phyloP scores from a whole-genome alignment of 2,329 filamentous ascomycete species.

The Neonectria ditissima region DNA sequence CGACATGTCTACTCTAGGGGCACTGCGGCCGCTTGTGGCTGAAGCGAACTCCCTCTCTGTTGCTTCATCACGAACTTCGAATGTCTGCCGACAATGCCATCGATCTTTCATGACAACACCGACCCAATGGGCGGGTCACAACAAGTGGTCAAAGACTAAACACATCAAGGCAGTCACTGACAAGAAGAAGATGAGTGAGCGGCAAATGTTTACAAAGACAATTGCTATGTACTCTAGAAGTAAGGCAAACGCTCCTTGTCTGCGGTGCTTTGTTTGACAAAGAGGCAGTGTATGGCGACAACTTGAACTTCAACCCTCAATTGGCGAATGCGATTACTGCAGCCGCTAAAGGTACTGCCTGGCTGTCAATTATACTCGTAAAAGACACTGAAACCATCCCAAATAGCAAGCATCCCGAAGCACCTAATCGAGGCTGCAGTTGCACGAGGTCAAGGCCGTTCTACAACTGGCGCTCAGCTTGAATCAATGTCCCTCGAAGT shows the following conservation, averaged over 20 bases:
- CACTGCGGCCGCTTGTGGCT: slow-evolving; percentile 32
- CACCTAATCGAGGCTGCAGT: slow-evolving; percentile 86
- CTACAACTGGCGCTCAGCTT: slow-evolving; percentile 78
- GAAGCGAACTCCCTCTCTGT: slow-evolving; percentile 22
- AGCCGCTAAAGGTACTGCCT: slow-evolving; percentile 77
- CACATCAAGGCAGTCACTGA: slow-evolving; percentile 94
- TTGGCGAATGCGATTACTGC: slow-evolving; percentile 78
- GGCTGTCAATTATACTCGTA: background rate
- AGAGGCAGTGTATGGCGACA: slow-evolving; percentile 76
- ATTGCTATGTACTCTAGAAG: slow-evolving; percentile 82
- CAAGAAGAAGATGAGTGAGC: slow-evolving; percentile 78
- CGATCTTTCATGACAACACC: slow-evolving; percentile 62
- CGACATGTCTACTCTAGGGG: slow-evolving; percentile 32
- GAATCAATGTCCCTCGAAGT: slow-evolving; percentile 83
- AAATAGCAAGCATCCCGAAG: slow-evolving; percentile 81
- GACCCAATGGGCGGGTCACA: slow-evolving; percentile 75
- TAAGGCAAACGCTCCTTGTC: slow-evolving; percentile 51
- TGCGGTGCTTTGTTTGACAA: slow-evolving; percentile 28
- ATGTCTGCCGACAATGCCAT: slow-evolving; percentile 60
- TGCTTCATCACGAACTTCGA: slow-evolving; percentile 24
- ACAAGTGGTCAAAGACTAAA: slow-evolving; percentile 95
- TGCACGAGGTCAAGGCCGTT: slow-evolving; percentile 87
- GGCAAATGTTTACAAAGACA: slow-evolving; percentile 75
- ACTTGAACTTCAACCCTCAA: slow-evolving; percentile 79
- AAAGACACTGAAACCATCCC: slow-evolving; percentile 14